Conservation (phyloP, 176 grass and related monocot genomes). For the Carex parvula region DNA sequence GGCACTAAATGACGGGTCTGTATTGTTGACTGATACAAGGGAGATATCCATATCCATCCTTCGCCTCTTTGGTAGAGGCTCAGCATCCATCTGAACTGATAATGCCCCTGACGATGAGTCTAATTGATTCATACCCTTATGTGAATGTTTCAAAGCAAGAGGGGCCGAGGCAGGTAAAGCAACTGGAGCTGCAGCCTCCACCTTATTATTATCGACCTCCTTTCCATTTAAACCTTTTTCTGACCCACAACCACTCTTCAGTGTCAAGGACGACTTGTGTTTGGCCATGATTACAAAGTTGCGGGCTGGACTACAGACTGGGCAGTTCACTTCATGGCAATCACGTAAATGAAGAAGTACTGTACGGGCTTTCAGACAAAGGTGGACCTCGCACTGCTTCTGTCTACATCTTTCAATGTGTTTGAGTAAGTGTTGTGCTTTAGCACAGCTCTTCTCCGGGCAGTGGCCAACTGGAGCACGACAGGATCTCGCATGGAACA, state of each 20-base stretch:
- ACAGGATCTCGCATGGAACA: conserved; percentile 82
- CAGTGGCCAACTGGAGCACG: conserved; percentile 60
- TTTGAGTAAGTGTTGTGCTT: conserved; percentile 66
- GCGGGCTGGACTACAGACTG: conserved; percentile 64
- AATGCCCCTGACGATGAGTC: conserved; percentile 25
- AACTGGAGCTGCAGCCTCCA: conserved; percentile 21
- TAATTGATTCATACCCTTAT: conserved; percentile 7
- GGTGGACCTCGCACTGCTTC: conserved; percentile 51
- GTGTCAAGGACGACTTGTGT: conserved; percentile 43
- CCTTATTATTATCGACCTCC: background rate
- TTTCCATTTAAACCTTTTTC: conserved; percentile 30
- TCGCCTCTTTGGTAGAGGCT: conserved; percentile 58
- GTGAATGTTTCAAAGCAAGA: background rate
- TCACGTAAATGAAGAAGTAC: conserved; percentile 60
- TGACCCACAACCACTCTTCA: conserved; percentile 32
- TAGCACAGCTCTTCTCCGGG: conserved; percentile 58
- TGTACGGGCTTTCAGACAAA: conserved; percentile 57
- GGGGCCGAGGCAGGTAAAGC: conserved; percentile 4
- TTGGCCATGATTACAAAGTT: conserved; percentile 41
- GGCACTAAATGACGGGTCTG: conserved; percentile 36
- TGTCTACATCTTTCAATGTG: conserved; percentile 66
- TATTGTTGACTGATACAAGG: conserved; percentile 36
- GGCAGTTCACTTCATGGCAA: conserved; percentile 62
- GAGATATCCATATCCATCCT: conserved; percentile 61
- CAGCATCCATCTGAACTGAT: conserved; percentile 66